Percentiles rank a stretch among this genome's conserved stretches.
These are phyloP conservation scores for Rhododendron kiyosumense DNA, from an alignment of 148 eudicot species.

Conservation along the genomic window DNA sequence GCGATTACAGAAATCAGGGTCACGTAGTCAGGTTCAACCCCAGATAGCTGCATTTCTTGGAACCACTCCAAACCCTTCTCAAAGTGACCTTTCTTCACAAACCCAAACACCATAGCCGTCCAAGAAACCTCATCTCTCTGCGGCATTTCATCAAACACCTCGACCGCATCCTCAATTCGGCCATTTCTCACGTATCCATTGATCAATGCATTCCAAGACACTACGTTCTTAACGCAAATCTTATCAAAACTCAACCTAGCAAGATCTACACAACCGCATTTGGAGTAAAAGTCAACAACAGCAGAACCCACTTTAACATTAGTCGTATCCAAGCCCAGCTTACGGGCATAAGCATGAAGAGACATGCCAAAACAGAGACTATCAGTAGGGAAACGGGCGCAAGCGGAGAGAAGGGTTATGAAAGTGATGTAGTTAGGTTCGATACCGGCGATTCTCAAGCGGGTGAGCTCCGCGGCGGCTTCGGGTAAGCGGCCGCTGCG, in stretches of 20 bases:
- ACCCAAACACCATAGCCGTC: slow-evolving; percentile 43
- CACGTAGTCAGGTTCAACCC: slow-evolving; percentile 48
- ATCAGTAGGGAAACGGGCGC: slow-evolving; percentile 42
- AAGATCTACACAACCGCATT: slow-evolving; percentile 34
- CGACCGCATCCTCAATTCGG: slow-evolving; percentile 36
- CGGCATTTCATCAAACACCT: slow-evolving; percentile 55
- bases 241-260: slow-evolving; percentile 51
- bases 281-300: slow-evolving; percentile 59
- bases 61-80: slow-evolving; percentile 42
- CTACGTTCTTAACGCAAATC: slow-evolving; percentile 41
- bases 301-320: slow-evolving; percentile 68
- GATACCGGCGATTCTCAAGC: slow-evolving; percentile 43
- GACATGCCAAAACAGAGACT: slow-evolving; percentile 29
- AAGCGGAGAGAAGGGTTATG: slow-evolving; percentile 60
- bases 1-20: slow-evolving; percentile 37
- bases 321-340: slow-evolving; percentile 42
- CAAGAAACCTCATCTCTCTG: slow-evolving; percentile 38
- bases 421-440: slow-evolving; percentile 69
- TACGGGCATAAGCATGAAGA: slow-evolving; percentile 47
- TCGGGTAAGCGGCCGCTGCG: slow-evolving; percentile 37
- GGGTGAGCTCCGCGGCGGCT: slow-evolving; percentile 42
- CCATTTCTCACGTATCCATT: slow-evolving; percentile 72
- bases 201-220: slow-evolving; percentile 74
- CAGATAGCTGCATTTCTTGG: slow-evolving; percentile 34
- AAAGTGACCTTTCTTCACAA: slow-evolving; percentile 33